phyloP scores from a whole-genome alignment of 345 rosid species.

The Psidium guajava region DNA sequence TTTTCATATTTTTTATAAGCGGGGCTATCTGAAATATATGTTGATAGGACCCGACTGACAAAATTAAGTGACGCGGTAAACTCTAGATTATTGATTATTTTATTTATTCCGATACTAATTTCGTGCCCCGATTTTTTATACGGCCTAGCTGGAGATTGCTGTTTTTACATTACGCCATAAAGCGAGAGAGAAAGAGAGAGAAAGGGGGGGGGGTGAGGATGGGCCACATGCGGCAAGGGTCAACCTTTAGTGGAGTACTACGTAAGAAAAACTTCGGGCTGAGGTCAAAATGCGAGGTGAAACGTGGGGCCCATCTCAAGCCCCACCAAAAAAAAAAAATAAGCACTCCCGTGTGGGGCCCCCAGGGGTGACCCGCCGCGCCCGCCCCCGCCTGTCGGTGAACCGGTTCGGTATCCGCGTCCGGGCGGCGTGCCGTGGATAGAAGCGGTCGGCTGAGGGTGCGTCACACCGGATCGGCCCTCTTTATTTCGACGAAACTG shows the following conservation, averaged over 20 bases:
- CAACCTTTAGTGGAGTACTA: background rate
- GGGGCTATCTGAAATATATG: rapidly evolving
- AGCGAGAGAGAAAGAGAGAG: no score
- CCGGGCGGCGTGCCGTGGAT: background rate
- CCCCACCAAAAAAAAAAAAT: background rate
- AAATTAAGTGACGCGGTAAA: rapidly evolving
- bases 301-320: background rate
- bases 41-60: background rate
- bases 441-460: background rate
- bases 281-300: background rate
- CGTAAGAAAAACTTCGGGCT: background rate
- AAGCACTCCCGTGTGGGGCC: background rate
- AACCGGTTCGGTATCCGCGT: background rate
- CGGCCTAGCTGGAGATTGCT: background rate
- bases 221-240: background rate
- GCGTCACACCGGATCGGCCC: background rate
- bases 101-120: background rate
- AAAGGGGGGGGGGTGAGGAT: no score
- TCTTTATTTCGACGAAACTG: no score
- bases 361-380: background rate
- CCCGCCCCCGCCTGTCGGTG: background rate
- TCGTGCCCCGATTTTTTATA: background rate
- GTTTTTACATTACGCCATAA: background rate
- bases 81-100: background rate
- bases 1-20: background rate